Evolutionary conservation across 352 stramenopile species (phyloP).

Genomic region (Globisporangium alternatum): DNA sequence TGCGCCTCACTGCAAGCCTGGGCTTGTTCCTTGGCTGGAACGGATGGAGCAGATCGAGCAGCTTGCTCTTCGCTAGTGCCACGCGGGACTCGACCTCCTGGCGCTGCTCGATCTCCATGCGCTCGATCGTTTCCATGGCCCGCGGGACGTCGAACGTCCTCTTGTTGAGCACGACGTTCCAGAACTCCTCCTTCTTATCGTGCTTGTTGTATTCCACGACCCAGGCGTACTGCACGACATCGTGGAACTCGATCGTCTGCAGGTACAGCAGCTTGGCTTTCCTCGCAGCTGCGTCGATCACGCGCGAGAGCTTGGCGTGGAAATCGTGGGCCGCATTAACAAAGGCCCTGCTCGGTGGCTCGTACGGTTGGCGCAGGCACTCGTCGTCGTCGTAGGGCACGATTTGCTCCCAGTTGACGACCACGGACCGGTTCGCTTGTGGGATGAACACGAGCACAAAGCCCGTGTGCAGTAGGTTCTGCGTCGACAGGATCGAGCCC

Average conservation of each 20-base stretch:
- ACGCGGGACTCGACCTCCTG: slow-evolving; percentile 54
- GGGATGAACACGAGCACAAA: slow-evolving; percentile 61
- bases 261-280: slow-evolving; percentile 56
- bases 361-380: slow-evolving; percentile 37
- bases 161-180: slow-evolving; percentile 75
- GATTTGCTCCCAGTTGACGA: slow-evolving; percentile 57
- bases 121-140: slow-evolving; percentile 54
- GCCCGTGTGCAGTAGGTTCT: slow-evolving; percentile 58
- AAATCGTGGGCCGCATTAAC: slow-evolving; percentile 39
- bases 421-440: slow-evolving; percentile 47
- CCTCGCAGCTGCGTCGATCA: slow-evolving; percentile 30
- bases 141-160: slow-evolving; percentile 47
- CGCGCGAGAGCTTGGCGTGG: slow-evolving; percentile 29
- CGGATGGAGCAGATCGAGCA: slow-evolving; percentile 49
- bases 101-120: slow-evolving; percentile 49
- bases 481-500: slow-evolving; percentile 55
- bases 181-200: slow-evolving; percentile 54
- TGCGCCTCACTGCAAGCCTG: slow-evolving; percentile 34
- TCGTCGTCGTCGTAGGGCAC: slow-evolving; percentile 43
- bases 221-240: slow-evolving; percentile 68
- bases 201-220: slow-evolving; percentile 60
- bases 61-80: slow-evolving; percentile 48
- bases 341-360: slow-evolving; percentile 25
- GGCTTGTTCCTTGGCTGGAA: slow-evolving; percentile 49
- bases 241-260: slow-evolving; percentile 64